A percentile compares a stretch with the other conserved stretches of the same genome.
phyloP scores from a whole-genome alignment of 257 asterid species.

The Phtheirospermum japonicum region DNA sequence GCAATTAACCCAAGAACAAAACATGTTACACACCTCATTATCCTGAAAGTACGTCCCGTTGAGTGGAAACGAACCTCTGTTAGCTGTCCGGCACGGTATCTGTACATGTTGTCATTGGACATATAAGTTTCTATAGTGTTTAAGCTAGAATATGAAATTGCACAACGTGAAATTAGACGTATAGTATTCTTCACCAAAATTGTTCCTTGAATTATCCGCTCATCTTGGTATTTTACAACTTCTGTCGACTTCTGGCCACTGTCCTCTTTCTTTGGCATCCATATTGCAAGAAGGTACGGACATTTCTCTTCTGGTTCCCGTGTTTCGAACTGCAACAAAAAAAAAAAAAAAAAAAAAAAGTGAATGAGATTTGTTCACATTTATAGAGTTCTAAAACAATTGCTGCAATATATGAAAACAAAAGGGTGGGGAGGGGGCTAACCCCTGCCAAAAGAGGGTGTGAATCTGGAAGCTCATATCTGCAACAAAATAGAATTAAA shows the following conservation, averaged over 20 bases:
- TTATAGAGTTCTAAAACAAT: slow-evolving; percentile 12
- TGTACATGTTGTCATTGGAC: slow-evolving; percentile 18
- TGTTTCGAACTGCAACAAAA: slow-evolving; percentile 34
- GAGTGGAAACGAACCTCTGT: slow-evolving; percentile 60
- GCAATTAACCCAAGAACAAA: too few species aligned
- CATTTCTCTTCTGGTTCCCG: slow-evolving; percentile 46
- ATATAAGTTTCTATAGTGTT: not conserved
- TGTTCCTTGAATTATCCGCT: slow-evolving; percentile 37
- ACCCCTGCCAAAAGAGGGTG: slow-evolving; percentile 56
- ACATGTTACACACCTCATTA: too few species aligned
- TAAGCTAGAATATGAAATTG: not conserved
- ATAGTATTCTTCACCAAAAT: slow-evolving; percentile 61
- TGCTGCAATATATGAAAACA: not conserved
- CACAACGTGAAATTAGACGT: not conserved
- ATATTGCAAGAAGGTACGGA: slow-evolving; percentile 58
- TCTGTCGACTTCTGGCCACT: not conserved
- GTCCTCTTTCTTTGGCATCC: slow-evolving; percentile 18
- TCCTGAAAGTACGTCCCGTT: slow-evolving; percentile 78
- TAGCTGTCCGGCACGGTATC: slow-evolving; percentile 71
- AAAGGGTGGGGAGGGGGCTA: slow-evolving; percentile 15
- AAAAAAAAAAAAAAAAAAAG: not conserved
- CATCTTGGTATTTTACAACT: slow-evolving; percentile 3
- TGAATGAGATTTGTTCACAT: slow-evolving; percentile 3
- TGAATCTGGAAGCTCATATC: slow-evolving; percentile 62
- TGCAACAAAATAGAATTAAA: slow-evolving; percentile 31